A percentile compares a stretch with the other conserved stretches of the same genome.
phyloP scores from a whole-genome alignment of 139 green algal genomes.

The Micractinium sp. region DNA sequence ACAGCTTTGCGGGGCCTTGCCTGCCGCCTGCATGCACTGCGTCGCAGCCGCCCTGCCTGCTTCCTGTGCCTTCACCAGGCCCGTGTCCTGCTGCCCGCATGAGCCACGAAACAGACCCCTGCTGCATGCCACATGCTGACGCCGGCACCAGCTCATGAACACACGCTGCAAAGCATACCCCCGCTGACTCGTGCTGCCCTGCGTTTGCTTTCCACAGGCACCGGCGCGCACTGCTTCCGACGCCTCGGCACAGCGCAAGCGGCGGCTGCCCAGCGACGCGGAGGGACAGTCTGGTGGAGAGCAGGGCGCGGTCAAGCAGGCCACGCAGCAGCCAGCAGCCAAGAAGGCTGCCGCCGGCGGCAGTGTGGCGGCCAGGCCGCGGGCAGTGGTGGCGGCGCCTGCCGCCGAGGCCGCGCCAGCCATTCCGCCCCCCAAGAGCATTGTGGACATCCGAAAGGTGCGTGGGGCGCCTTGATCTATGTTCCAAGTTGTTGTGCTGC shows the following conservation, averaged over 20 bases:
- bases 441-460: conserved; percentile 37
- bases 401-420: background rate
- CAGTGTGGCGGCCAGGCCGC: background rate
- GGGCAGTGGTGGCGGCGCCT: background rate
- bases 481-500: no score
- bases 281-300: background rate
- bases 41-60: background rate
- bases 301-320: background rate
- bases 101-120: background rate
- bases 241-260: conserved; percentile 13
- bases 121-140: background rate
- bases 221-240: background rate
- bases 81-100: background rate
- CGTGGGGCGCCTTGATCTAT: no score
- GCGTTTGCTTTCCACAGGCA: background rate
- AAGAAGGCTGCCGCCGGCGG: background rate
- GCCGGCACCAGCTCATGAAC: background rate
- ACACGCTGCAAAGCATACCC: no score
- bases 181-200: background rate
- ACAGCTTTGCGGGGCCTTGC: background rate
- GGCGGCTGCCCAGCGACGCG: background rate
- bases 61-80: background rate
- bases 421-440: conserved; percentile 30
- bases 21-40: background rate
- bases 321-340: background rate